phyloP scores from a whole-genome alignment of 805 yeast genomes.

The Kuraishia ogatae region DNA sequence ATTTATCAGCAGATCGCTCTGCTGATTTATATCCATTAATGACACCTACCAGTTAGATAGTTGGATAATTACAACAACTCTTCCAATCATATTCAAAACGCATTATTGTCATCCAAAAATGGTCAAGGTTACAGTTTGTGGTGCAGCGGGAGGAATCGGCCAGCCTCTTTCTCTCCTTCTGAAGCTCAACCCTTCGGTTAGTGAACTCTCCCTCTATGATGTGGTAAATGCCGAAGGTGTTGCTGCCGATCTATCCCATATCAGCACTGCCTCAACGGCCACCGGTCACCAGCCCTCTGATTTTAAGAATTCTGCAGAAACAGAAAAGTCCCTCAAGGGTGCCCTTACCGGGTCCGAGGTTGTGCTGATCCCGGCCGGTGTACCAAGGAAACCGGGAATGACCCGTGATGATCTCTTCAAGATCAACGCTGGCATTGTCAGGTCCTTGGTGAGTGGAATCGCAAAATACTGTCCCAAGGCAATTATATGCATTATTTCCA shows the following conservation, averaged over 20 bases:
- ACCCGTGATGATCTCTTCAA: slow-evolving; percentile 83
- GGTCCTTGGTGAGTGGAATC: slow-evolving; percentile 40
- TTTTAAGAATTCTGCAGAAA: slow-evolving; percentile 2
- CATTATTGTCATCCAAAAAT: neutral
- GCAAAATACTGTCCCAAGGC: slow-evolving; percentile 43
- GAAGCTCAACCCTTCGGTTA: slow-evolving; percentile 56
- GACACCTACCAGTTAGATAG: too few relatives aligned
- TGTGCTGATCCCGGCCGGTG: slow-evolving; percentile 69
- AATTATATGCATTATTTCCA: slow-evolving; percentile 44
- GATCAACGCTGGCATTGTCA: slow-evolving; percentile 57
- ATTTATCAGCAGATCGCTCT: too few relatives aligned
- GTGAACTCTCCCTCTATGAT: slow-evolving; percentile 71
- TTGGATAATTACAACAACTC: neutral
- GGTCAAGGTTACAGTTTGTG: slow-evolving; percentile 70
- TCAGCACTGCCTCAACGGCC: slow-evolving; percentile 58
- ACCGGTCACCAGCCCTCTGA: slow-evolving; percentile 49
- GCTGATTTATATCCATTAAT: too few relatives aligned
- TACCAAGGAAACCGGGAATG: slow-evolving; percentile 94
- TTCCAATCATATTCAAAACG: neutral
- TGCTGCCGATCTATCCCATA: slow-evolving; percentile 81
- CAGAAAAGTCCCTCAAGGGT: slow-evolving; percentile 27
- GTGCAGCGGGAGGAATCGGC: slow-evolving; percentile 93
- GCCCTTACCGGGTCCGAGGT: slow-evolving; percentile 33
- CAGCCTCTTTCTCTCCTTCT: slow-evolving; percentile 82
- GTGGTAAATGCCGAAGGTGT: slow-evolving; percentile 83